A percentile compares a stretch with the other conserved stretches of the same genome.
Evolutionary conservation across 345 rosid species (phyloP).

Genomic region (Psidium guajava): DNA sequence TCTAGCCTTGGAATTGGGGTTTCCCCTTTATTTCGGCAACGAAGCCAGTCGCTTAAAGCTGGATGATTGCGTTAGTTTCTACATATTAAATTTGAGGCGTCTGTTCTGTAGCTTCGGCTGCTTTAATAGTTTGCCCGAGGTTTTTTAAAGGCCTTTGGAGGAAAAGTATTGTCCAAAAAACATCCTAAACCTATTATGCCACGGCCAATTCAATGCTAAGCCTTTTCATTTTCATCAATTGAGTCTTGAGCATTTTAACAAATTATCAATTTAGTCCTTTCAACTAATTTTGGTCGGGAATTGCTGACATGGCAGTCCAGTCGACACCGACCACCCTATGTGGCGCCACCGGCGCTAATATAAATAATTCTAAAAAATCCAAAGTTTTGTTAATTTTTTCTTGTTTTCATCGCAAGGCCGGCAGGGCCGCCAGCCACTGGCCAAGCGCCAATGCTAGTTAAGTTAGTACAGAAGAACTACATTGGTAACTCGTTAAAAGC

Average conservation of each 20-base stretch:
- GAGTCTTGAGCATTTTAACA: fast-evolving
- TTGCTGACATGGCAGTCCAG: fast-evolving
- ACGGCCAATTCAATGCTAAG: fast-evolving
- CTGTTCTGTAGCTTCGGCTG: neutral
- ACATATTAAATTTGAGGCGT: neutral
- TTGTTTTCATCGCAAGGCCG: neutral
- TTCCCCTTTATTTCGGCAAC: neutral
- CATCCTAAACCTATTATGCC: fast-evolving
- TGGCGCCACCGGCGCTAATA: fast-evolving
- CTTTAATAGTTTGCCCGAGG: neutral
- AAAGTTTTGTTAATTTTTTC: neutral
- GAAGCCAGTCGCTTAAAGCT: neutral
- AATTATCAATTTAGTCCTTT: neutral
- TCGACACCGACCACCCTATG: fast-evolving
- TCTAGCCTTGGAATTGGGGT: neutral
- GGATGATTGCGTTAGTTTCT: neutral
- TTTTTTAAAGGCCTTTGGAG: neutral
- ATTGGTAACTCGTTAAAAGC: neutral
- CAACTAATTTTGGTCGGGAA: fast-evolving
- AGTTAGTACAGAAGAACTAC: fast-evolving
- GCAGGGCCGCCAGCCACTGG: fast-evolving
- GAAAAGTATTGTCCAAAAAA: neutral
- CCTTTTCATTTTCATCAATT: neutral
- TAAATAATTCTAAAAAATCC: neutral
- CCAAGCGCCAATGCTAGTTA: fast-evolving